These are phyloP conservation scores for Eucalyptus tenuipes DNA, from an alignment of 345 rosid species.

Conservation along the genomic window DNA sequence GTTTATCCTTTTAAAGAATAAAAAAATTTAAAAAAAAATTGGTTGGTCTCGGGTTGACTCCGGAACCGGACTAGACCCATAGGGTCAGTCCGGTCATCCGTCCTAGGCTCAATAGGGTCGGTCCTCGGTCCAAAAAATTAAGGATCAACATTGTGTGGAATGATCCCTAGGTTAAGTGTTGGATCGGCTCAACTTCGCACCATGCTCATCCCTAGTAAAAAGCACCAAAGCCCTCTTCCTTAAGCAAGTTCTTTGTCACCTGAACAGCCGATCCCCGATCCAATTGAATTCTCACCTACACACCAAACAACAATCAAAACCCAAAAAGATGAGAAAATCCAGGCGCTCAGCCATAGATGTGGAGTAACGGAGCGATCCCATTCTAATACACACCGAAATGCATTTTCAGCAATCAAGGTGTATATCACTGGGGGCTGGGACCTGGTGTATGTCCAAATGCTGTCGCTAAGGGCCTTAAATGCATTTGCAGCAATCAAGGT, in stretches of 20 bases:
- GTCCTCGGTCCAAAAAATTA: too few relatives aligned
- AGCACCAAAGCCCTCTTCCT: constrained; percentile 71
- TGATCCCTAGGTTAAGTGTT: too few relatives aligned
- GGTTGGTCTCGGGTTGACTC: too few relatives aligned
- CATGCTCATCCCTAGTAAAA: too few relatives aligned
- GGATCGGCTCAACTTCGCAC: too few relatives aligned
- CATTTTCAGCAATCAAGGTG: too few relatives aligned
- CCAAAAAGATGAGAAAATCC: neutral
- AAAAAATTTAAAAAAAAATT: too few relatives aligned
- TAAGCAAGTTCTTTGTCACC: constrained; percentile 71
- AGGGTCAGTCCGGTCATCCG: too few relatives aligned
- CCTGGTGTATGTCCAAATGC: constrained; percentile 78
- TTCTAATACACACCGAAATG: neutral
- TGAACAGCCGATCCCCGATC: constrained; percentile 86
- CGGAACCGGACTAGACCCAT: too few relatives aligned
- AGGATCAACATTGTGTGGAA: too few relatives aligned
- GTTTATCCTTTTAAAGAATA: too few relatives aligned
- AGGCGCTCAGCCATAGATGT: constrained; percentile 20
- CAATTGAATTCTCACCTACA: constrained; percentile 91
- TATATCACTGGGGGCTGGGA: constrained; percentile 39
- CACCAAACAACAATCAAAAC: neutral
- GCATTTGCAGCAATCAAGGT: constrained; percentile 84
- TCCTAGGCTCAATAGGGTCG: too few relatives aligned
- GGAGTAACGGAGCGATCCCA: neutral
- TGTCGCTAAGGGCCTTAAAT: constrained; percentile 74